Conservation (phyloP, 768 basidiomycete species). For the Gloeostereum incarnatum region DNA sequence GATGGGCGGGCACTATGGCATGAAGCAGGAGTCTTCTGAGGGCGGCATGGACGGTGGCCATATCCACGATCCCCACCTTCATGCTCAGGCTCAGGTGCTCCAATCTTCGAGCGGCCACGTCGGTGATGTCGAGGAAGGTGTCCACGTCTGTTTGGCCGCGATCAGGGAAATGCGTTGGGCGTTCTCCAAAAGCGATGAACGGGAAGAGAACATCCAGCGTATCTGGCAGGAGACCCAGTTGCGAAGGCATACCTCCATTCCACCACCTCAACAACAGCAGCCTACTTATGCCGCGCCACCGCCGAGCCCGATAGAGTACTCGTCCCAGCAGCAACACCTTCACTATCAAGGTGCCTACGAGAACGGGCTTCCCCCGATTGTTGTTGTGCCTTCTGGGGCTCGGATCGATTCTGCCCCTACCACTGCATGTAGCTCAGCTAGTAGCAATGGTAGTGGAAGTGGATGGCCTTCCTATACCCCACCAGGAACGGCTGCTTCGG, state of each 20-base stretch:
- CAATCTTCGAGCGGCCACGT: slow-evolving; percentile 3
- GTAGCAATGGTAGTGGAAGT: slow-evolving; percentile 29
- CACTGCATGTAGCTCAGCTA: slow-evolving; percentile 38
- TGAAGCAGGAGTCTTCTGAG: slow-evolving; percentile 22
- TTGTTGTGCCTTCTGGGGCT: slow-evolving; percentile 25
- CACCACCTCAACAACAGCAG: slow-evolving; percentile 16
- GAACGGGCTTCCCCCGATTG: slow-evolving; percentile 29
- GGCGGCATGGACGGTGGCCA: slow-evolving; percentile 11
- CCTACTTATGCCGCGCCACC: slow-evolving; percentile 9
- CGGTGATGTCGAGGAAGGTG: slow-evolving; percentile 31
- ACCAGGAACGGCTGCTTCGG: slow-evolving; percentile 46
- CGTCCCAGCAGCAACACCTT: slow-evolving; percentile 32
- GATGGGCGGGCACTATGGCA: no score
- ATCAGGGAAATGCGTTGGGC: slow-evolving; percentile 81
- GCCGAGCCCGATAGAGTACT: slow-evolving; percentile 1
- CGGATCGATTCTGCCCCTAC: slow-evolving; percentile 40
- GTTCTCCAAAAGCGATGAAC: slow-evolving; percentile 66
- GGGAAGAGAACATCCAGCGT: slow-evolving; percentile 50
- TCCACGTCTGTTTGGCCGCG: slow-evolving; percentile 57
- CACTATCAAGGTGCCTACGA: no score
- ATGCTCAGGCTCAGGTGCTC: neutral
- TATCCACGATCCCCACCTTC: neutral
- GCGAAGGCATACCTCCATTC: slow-evolving; percentile 14
- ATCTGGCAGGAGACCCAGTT: slow-evolving; percentile 38
- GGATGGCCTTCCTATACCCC: slow-evolving; percentile 60